Evolutionary conservation across 164 flowering plant genomes (phyloP).

Genomic region (Sextonia rubra): DNA sequence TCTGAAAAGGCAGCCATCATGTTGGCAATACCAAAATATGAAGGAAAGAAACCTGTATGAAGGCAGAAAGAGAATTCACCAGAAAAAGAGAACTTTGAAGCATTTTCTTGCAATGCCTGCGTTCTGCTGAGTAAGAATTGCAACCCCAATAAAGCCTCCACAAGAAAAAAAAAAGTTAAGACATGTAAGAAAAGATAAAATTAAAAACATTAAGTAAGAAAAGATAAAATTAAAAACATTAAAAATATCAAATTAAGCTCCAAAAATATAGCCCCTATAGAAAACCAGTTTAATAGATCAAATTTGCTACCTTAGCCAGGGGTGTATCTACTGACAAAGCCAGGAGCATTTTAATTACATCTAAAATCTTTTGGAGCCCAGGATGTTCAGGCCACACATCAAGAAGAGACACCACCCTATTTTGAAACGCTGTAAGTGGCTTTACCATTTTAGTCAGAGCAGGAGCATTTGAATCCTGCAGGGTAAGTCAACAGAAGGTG

Average conservation of each 20-base stretch:
- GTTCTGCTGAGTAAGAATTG: constrained; percentile 55
- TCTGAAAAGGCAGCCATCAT: constrained; percentile 26
- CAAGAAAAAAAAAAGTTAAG: too few species aligned
- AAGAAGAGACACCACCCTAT: constrained; percentile 35
- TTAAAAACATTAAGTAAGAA: not conserved
- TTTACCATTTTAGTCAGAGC: constrained; percentile 60
- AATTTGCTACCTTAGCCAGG: constrained; percentile 61
- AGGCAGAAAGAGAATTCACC: constrained; percentile 32
- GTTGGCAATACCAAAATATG: not conserved
- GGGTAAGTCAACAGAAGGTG: constrained; percentile 5
- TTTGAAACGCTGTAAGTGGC: constrained; percentile 39
- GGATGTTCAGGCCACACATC: constrained; percentile 74
- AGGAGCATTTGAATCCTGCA: constrained; percentile 71
- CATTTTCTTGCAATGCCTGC: constrained; percentile 50
- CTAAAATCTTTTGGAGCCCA: constrained; percentile 57
- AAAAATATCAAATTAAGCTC: not conserved
- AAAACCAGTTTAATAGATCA: constrained; percentile 7
- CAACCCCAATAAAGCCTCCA: constrained; percentile 73
- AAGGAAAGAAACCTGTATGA: not conserved
- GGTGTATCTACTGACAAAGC: constrained; percentile 64
- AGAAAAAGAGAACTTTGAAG: constrained; percentile 54
- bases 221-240: not conserved
- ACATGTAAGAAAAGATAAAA: not conserved
- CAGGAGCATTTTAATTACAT: constrained; percentile 59
- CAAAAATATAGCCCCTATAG: not conserved